Conservation (phyloP, 257 asterid species). For the Mitragyna speciosa region DNA sequence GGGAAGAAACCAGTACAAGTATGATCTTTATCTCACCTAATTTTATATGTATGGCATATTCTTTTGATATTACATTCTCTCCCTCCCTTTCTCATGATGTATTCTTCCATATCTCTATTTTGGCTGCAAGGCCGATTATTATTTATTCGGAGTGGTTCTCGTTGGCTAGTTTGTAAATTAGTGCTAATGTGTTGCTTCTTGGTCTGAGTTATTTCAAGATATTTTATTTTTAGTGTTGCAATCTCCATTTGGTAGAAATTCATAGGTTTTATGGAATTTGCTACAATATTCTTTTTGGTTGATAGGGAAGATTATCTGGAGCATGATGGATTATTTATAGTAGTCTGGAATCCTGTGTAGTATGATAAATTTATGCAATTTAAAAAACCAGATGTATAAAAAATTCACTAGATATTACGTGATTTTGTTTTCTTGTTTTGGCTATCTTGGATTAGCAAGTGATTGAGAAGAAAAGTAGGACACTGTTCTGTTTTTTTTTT, state of each 20-base stretch:
- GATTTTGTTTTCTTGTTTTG: not conserved
- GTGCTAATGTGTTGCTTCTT: not conserved
- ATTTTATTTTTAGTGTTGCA: too few relatives aligned
- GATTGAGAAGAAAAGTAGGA: not conserved
- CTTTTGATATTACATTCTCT: not conserved
- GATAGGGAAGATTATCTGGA: too few relatives aligned
- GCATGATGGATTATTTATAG: too few relatives aligned
- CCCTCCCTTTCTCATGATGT: not conserved
- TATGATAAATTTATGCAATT: too few relatives aligned
- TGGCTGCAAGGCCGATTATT: not conserved
- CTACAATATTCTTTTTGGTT: too few relatives aligned
- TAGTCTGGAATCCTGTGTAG: too few relatives aligned
- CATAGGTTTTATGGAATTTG: too few relatives aligned
- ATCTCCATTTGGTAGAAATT: too few relatives aligned
- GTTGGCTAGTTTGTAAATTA: too few relatives aligned
- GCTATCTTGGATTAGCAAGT: not conserved
- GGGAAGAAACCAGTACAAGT: constrained; percentile 66
- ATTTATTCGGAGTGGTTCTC: not conserved
- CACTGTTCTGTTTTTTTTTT: not conserved
- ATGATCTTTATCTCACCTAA: constrained; percentile 30
- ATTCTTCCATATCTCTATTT: not conserved
- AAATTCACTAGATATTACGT: not conserved
- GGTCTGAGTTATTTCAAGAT: too few relatives aligned
- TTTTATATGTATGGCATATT: constrained; percentile 8
- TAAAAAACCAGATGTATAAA: not conserved